These are phyloP conservation scores for Venturia carpophila DNA, from an alignment of 2,329 filamentous ascomycete species.

Conservation along the genomic window DNA sequence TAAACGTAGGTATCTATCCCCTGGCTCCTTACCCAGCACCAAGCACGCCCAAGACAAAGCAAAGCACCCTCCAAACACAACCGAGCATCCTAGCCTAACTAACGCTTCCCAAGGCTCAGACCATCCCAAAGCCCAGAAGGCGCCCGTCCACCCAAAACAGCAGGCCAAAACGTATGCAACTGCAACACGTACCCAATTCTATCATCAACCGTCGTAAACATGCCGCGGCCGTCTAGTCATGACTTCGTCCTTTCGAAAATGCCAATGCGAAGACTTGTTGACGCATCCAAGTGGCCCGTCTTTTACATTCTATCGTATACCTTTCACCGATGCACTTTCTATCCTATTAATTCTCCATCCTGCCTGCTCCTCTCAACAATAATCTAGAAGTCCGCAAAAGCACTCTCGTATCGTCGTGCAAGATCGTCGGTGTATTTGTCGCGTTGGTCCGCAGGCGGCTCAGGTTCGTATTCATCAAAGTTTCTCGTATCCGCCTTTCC, in stretches of 20 bases:
- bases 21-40: not conserved
- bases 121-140: not conserved
- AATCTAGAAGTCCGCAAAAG: constrained; percentile 62
- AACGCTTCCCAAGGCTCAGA: not conserved
- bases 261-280: not conserved
- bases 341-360: not conserved
- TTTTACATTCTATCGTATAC: not conserved
- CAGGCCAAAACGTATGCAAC: not conserved
- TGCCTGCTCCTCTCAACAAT: not conserved
- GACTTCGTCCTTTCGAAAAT: constrained; percentile 6
- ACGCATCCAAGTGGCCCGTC: not conserved
- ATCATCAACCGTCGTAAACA: not conserved
- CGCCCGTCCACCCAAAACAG: not conserved
- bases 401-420: constrained; percentile 59
- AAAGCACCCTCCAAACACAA: not conserved
- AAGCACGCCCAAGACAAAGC: not conserved
- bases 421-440: constrained; percentile 64
- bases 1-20: constrained; percentile 2
- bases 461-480: constrained; percentile 72
- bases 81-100: not conserved
- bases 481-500: constrained; percentile 69
- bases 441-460: constrained; percentile 33
- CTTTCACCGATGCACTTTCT: not conserved
- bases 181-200: not conserved
- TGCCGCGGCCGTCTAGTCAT: not conserved